phyloP scores from a whole-genome alignment of 2,329 filamentous ascomycete species.

The Leptodontidium sp. region DNA sequence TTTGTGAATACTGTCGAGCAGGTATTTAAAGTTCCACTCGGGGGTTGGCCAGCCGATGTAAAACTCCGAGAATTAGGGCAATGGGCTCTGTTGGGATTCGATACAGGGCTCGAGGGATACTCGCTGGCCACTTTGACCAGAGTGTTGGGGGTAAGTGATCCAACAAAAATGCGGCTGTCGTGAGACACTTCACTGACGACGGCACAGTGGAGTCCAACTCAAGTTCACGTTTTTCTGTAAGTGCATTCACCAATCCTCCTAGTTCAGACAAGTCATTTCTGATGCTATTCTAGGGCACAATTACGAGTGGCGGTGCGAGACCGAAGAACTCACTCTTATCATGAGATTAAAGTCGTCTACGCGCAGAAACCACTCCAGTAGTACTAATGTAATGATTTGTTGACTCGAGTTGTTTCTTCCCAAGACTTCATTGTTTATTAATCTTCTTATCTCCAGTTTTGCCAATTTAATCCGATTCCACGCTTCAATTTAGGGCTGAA shows the following conservation, averaged over 20 bases:
- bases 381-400: conserved; percentile 16
- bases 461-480: not conserved
- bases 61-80: conserved; percentile 43
- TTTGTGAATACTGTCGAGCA: conserved; percentile 46
- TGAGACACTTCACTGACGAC: conserved; percentile 29
- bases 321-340: conserved; percentile 37
- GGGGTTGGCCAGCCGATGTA: conserved; percentile 47
- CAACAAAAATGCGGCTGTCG: conserved; percentile 10
- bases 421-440: not conserved
- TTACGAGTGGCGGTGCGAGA: conserved; percentile 33
- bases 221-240: conserved; percentile 41
- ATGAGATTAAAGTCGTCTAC: conserved; percentile 38
- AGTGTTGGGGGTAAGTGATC: conserved; percentile 39
- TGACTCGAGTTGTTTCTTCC: not conserved
- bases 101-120: conserved; percentile 42
- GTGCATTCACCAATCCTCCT: conserved; percentile 17
- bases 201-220: conserved; percentile 36
- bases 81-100: conserved; percentile 39
- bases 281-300: conserved; percentile 34
- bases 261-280: not conserved
- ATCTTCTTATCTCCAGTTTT: not conserved
- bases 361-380: conserved; percentile 34
- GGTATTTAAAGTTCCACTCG: conserved; percentile 44
- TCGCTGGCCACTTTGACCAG: conserved; percentile 40
- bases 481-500: conserved; percentile 6